Evolutionary conservation across 805 yeast species (phyloP).

Genomic region (Saccharomycopsis sp.): DNA sequence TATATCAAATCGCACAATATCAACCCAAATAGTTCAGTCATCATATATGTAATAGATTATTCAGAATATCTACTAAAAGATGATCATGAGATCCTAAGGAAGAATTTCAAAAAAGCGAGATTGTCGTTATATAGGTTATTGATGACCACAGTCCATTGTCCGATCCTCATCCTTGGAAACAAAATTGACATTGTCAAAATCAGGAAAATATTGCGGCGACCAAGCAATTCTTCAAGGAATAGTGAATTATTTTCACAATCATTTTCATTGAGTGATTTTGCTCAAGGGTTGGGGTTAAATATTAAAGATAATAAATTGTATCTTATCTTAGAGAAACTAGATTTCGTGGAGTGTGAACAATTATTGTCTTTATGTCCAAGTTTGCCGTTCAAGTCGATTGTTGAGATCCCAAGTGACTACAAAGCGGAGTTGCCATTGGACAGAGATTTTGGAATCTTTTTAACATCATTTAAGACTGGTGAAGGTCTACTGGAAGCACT

Average conservation of each 20-base stretch:
- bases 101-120: background rate
- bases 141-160: background rate
- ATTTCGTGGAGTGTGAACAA: too few relatives aligned
- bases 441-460: constrained; percentile 15
- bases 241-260: background rate
- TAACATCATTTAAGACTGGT: constrained; percentile 7
- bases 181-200: constrained; percentile 9
- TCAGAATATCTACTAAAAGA: constrained; percentile 5
- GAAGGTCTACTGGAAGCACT: constrained; percentile 7
- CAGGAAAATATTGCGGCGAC: too few relatives aligned
- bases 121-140: constrained; percentile 2
- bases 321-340: background rate
- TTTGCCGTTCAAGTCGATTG: background rate
- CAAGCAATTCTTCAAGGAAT: background rate
- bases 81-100: constrained; percentile 2
- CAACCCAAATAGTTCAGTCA: background rate
- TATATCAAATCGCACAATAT: background rate
- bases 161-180: constrained; percentile 13
- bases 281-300: background rate
- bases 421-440: background rate
- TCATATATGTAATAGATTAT: constrained; percentile 15
- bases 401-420: constrained; percentile 4
- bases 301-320: background rate
- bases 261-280: background rate
- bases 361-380: too few relatives aligned